Evolutionary conservation across 495 filamentous ascomycete genomes (phyloP), one percentile per base, ranked within the genome.

Genomic region (Hyaloscypha variabilis): DNA sequence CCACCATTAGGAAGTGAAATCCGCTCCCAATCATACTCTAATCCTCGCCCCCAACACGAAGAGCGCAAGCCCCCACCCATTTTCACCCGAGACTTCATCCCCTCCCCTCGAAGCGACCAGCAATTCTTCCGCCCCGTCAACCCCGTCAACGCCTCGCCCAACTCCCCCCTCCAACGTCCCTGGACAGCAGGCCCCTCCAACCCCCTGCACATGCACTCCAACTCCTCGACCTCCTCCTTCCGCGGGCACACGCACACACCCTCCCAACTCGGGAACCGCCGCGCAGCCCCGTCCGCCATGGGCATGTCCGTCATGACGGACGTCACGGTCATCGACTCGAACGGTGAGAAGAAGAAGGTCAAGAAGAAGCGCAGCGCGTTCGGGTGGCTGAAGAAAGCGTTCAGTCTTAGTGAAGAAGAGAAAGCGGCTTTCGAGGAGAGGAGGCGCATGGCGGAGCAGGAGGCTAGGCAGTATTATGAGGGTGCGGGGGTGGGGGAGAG

Each of bases 361-460:
- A 85, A 85, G 69, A 86, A 86, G 77, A 86, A 86, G 75, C 74
- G 81, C 28, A 86, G 83, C 71, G 82, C 81, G 8, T 86, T 86
- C 61, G 82, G 83, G 19, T 86, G 83, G 83, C 71, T 86, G 26
- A 86, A 84, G 71, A 86, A 86, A 73, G 82, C 82, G 23, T 86
- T 86, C 36, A 77, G 78, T 3, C 72, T 86, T 29, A 82, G 83
- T 54, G 83, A 86, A 17, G 83, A 86, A 67, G 83, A 86, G 66
- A 77, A 79, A 21, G 75, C 76, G 13, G 77, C 78, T 46, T 86
- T 85, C 53, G 82, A 84, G 61, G 74, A 76, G 39, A 77, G 75
- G 65, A 78, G 74, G 69, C 72, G 69, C 6, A 42, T 34, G 17
- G 36, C 50, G 13, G 64, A 69, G 28, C 1, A n/a, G 2, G 61